Evolutionary conservation across 2,329 filamentous ascomycete genomes (phyloP), one percentile per base, ranked within the genome.

Genomic region (Colletotrichum sp.): DNA sequence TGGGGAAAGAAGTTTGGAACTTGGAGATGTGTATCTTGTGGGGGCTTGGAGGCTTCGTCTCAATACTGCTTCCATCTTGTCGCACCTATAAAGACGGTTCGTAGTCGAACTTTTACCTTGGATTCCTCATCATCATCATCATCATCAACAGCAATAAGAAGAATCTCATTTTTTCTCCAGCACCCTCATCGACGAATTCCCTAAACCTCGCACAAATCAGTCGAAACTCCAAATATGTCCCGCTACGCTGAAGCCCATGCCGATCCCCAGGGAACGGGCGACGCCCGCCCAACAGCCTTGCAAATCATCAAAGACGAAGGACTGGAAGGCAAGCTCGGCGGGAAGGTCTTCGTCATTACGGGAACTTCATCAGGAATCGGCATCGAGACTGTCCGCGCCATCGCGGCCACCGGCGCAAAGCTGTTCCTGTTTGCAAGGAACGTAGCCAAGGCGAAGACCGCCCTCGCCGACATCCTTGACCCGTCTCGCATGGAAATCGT

Each of bases 301-400:
- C 81, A 85, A 69, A 82, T 85, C 66, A 74, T 85, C 68, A 62
- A 83, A 32, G 82, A 85, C 66, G 79, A 83, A 66, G 76, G 70
- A 4, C 58, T 81, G 9, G 66, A 78, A 15, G 78, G 74, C 32
- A 79, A 80, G 27, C 78, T 83, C 12, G 34, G 58, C 7, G 84
- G 81, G 65, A 86, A 85, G 77, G 80, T 83, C 32, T 79, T 85
- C 56, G 77, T 87, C 28, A 77, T 86, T 66, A 86, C 85, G 3
- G 85, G 85, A 16, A 79, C 78, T 55, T 84, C 84, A 3, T 83
- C 83, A 1, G 85, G 85, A 2, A 80, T 86, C 25, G 85, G 85
- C 9, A 78, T 84, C 36, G 84, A 85, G 74, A 86, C 84, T 1
- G 85, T 80, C n/a, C 80, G 81, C 9, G 85, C 85, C 3, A 77